Base-by-base conservation (phyloP, 805 yeast species). In the Metschnikowia borealis region DNA sequence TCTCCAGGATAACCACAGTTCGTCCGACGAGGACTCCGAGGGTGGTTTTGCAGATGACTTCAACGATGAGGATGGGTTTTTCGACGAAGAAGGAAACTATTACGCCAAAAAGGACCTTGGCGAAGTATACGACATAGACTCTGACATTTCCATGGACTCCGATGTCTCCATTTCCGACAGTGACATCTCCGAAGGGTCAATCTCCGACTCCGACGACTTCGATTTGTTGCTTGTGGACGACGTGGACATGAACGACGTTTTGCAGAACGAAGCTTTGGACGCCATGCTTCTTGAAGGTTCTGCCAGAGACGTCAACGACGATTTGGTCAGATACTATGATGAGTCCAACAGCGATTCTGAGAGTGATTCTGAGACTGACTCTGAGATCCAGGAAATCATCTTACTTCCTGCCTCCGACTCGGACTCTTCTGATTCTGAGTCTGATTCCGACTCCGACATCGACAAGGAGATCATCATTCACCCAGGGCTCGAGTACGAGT, bases 231-330 rank as follows among this genome's bases (percentile, higher is more conserved):
- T 60, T 37, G 74, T 21, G 6, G 32, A 70, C 45, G 55, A 67
- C 17, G 60, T 69, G 26, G 76, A 71, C 61, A 53, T 68, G 57
- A 69, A 69, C 53, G 75, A 71, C 32, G 72, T 66, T 46, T 62
- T 71, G 44, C 70, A 67, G 53, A 63, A 64, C 38, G 68, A 67
- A 44, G 73, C 72, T 6, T 55, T 65, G 42, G 60, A 53, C 36
- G 61, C 61, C 49, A 67, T 71, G 54, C 66, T 69, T 47, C 56
- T 58, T 23, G 70, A 67, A 44, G 66, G 62, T 21, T 52, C 47
- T 31, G 56, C 61, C 21, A 52, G 52, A 48, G 51, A 61, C 49
- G 60, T 63, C 45, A 61, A 62, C 51, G 59, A 64, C 47, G 69
- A 60, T 42, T 57, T 59, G 57, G 60, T 59, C 23, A 51, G 61